Percentiles rank a stretch among this genome's conserved stretches.
Evolutionary conservation across 805 yeast species (phyloP).

Genomic region (Cephaloascus albidus): DNA sequence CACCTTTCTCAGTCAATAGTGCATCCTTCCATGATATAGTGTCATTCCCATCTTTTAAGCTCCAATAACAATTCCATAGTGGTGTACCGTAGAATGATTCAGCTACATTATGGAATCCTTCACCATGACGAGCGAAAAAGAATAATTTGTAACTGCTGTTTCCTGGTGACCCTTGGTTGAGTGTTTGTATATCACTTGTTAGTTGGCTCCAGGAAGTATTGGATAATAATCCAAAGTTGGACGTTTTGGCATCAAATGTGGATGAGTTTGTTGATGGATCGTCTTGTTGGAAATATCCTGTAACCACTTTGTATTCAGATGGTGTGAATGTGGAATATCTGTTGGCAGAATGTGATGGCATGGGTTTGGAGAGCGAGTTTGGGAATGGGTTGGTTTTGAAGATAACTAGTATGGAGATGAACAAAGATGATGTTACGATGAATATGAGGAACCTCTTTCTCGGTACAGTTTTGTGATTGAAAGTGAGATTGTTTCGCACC

Average conservation of each 20-base stretch:
- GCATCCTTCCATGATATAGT: constrained; percentile 43
- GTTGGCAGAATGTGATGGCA: too few species aligned
- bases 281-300: constrained; percentile 35
- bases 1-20: constrained; percentile 35
- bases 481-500: too few species aligned
- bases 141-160: constrained; percentile 33
- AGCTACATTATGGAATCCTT: constrained; percentile 43
- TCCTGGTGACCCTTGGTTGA: constrained; percentile 18
- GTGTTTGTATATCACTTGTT: constrained; percentile 14
- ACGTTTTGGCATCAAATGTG: constrained; percentile 29
- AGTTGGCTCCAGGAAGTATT: constrained; percentile 23
- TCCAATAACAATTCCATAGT: constrained; percentile 38
- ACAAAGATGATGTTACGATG: too few species aligned
- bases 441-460: too few species aligned
- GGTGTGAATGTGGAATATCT: constrained; percentile 4
- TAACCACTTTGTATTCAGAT: constrained; percentile 23
- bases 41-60: constrained; percentile 34
- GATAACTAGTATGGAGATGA: too few species aligned
- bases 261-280: constrained; percentile 27
- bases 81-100: constrained; percentile 34
- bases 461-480: too few species aligned
- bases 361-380: too few species aligned
- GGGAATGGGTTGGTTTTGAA: too few species aligned
- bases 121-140: constrained; percentile 44
- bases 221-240: constrained; percentile 29